phyloP scores from a whole-genome alignment of 805 yeast genomes.

The Lipomyces yamadae region DNA sequence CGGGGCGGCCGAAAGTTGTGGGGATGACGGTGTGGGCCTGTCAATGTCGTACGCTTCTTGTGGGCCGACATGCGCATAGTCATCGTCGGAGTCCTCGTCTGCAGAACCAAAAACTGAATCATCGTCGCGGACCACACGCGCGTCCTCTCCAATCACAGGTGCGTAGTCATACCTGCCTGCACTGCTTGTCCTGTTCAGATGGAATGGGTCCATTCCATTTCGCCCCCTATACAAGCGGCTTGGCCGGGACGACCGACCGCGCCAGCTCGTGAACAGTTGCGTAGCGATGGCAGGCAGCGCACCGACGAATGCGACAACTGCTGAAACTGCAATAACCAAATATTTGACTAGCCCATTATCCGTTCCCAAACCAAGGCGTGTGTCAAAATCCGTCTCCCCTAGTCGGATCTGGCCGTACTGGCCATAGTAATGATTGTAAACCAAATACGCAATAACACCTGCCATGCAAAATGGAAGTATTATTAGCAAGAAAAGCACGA shows the following conservation, averaged over 20 bases:
- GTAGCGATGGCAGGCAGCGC: constrained; percentile 38
- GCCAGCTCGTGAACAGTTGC: constrained; percentile 35
- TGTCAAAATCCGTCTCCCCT: constrained; percentile 54
- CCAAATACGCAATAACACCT: constrained; percentile 64
- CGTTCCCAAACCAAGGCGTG: constrained; percentile 30
- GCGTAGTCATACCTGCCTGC: constrained; percentile 33
- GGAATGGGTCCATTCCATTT: constrained; percentile 36
- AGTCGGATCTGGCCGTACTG: constrained; percentile 85
- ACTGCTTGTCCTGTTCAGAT: constrained; percentile 25
- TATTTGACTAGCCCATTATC: constrained; percentile 37
- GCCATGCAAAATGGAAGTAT: constrained; percentile 60
- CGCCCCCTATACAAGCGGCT: constrained; percentile 38
- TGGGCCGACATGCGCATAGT: constrained; percentile 23
- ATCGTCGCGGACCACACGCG: constrained; percentile 37
- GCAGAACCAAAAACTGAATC: constrained; percentile 20
- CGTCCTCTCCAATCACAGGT: constrained; percentile 39
- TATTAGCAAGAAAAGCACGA: constrained; percentile 58
- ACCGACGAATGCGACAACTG: constrained; percentile 44
- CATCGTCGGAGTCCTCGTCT: constrained; percentile 30
- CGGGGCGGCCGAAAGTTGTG: constrained; percentile 21
- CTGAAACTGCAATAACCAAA: constrained; percentile 44
- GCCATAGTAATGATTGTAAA: constrained; percentile 79
- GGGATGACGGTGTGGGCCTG: constrained; percentile 15
- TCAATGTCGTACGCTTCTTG: constrained; percentile 6
- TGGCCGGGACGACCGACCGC: constrained; percentile 38